Percentiles rank a stretch among this genome's conserved stretches.
These are phyloP conservation scores for Apiotrichum laibachii DNA, from an alignment of 1,284 basidiomycete species.

Conservation along the genomic window DNA sequence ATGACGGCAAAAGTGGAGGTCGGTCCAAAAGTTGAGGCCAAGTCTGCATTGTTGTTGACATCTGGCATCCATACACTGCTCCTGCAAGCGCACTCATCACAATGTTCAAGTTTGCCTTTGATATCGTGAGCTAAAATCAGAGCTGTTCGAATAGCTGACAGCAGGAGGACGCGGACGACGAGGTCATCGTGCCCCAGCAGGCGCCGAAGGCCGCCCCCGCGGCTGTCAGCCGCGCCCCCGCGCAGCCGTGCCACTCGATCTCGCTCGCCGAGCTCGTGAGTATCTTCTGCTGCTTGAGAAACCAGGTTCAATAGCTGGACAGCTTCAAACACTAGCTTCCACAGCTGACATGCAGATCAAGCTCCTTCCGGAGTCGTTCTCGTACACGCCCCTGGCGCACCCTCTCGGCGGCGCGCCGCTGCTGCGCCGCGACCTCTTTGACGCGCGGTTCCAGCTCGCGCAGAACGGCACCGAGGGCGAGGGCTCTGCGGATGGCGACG, in stretches of 20 bases:
- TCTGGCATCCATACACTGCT: not conserved
- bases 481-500: conserved; percentile 11
- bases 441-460: conserved; percentile 88
- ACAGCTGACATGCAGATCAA: conserved; percentile 28
- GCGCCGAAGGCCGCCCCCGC: not conserved
- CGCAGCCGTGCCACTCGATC: conserved; percentile 31
- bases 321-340: not conserved
- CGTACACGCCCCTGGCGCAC: conserved; percentile 41
- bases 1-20: conserved; percentile 9
- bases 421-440: conserved; percentile 81
- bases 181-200: conserved; percentile 15
- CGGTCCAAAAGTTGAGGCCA: conserved; percentile 8
- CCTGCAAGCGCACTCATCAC: not conserved
- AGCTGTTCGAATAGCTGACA: not conserved
- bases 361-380: conserved; percentile 44
- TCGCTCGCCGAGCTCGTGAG: conserved; percentile 23
- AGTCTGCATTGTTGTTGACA: not conserved
- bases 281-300: not conserved
- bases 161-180: conserved; percentile 26
- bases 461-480: conserved; percentile 8
- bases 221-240: conserved; percentile 5
- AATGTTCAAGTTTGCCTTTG: conserved; percentile 55
- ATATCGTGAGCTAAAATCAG: conserved; percentile 34
- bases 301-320: not conserved
- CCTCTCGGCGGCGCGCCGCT: conserved; percentile 26